A percentile compares a stretch with the other conserved stretches of the same genome.
Evolutionary conservation across 23 red algal genomes (phyloP).

Genomic region (Gracilaria domingensis): DNA sequence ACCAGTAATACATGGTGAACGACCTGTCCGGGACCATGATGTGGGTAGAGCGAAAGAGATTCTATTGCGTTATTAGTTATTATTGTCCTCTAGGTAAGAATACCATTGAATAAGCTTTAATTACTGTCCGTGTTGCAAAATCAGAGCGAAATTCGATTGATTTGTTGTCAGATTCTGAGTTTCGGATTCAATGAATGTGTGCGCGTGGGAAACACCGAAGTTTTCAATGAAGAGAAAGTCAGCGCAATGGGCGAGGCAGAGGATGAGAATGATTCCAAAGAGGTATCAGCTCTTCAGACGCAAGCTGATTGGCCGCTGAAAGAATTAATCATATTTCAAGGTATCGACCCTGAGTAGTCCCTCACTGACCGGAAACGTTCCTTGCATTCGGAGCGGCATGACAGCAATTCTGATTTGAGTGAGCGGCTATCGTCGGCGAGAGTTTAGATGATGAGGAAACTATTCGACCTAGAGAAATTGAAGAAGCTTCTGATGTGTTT

Average conservation of each 20-base stretch:
- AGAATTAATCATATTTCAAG: constrained; percentile 64
- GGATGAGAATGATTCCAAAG: neutral
- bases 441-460: constrained; percentile 71
- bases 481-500: constrained; percentile 38
- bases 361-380: no score
- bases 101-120: neutral
- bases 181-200: neutral
- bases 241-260: neutral
- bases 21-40: neutral
- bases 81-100: neutral
- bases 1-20: constrained; percentile 1
- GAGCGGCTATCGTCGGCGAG: no score
- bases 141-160: neutral
- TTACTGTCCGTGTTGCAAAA: neutral
- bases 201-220: neutral
- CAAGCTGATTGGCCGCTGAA: constrained; percentile 57
- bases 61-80: neutral
- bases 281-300: constrained; percentile 1
- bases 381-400: no score
- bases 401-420: no score
- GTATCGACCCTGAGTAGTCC: constrained; percentile 69
- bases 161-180: neutral
- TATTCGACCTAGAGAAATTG: constrained; percentile 41
- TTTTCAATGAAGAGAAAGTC: neutral
- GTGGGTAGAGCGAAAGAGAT: neutral